Evolutionary conservation across 148 eudicot genomes (phyloP), one percentile per base, ranked within the genome.

Genomic region (Amaranthus hypochondriacus): DNA sequence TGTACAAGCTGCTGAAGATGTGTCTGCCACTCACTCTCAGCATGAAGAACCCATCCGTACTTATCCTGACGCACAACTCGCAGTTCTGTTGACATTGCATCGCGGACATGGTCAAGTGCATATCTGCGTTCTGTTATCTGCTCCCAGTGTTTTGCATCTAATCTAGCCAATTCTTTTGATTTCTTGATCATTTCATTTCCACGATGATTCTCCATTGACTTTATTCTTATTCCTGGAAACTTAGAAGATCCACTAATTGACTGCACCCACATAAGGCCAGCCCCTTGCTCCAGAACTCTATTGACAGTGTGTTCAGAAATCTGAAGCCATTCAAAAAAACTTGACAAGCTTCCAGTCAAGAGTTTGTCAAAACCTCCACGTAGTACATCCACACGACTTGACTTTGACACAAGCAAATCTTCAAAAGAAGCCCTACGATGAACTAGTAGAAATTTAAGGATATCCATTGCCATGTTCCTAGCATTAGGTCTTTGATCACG

Each of bases 1-100:
- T 96, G 99, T 61, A 96, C 89, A 71, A 96, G 96, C 83, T 96
- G 92, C 75, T 96, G 97, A 68, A 96, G 92, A 81, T 96, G 97
- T 72, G 88, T 86, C 81, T 92, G 96, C 99, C 99, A 92, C 73
- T 92, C 96, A 81, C 97, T 92, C 84, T 96, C 97, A 78, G 99
- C 99, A 81, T 96, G 96, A 53, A 92, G 92, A 69, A 96, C 95
- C 99, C 97, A 92, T 73, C 97, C 99, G 81, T 96, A 96, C 78
- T 92, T 96, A 82, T 92, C 94, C 82, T 96, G 99, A 66, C 97
- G 97, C 70, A 96, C 90, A 80, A 96, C 99, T 78, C 92, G 85
- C 64, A 96, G 72, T 80, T 96, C 99, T 62, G 97, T 96, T 51
- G 97, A 87, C 94, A 96, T 84, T 6, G 87, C 89, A 83, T 96